Conservation (phyloP, 2,329 filamentous ascomycete species). For the Sporothrix euskadiensis region DNA sequence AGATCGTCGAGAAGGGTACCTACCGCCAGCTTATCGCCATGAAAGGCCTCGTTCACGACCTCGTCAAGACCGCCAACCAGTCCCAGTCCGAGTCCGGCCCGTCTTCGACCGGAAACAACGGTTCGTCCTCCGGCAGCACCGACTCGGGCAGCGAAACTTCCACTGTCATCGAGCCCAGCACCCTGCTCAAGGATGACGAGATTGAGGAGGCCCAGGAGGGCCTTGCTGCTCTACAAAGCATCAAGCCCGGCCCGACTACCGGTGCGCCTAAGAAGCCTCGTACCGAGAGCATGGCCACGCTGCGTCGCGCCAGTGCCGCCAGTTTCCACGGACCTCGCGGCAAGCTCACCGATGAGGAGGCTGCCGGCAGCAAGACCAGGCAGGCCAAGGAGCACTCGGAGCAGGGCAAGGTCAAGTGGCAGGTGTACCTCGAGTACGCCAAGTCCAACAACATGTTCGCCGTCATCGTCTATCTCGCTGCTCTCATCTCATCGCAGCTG, state of each 20-base stretch:
- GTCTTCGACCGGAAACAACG: conserved; percentile 37
- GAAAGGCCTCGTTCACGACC: conserved; percentile 83
- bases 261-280: conserved; percentile 51
- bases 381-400: conserved; percentile 86
- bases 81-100: conserved; percentile 55
- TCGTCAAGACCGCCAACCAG: conserved; percentile 74
- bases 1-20: conserved; percentile 82
- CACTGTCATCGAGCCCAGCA: conserved; percentile 56
- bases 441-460: conserved; percentile 89
- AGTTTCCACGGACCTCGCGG: conserved; percentile 85
- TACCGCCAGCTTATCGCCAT: conserved; percentile 89
- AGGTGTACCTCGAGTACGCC: conserved; percentile 91
- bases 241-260: conserved; percentile 54
- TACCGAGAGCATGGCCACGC: conserved; percentile 71
- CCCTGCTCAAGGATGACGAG: conserved; percentile 63
- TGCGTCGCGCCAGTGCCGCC: conserved; percentile 86
- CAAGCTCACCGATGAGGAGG: conserved; percentile 82
- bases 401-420: conserved; percentile 98
- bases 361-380: conserved; percentile 71
- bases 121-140: conserved; percentile 33
- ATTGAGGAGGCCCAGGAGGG: conserved; percentile 78
- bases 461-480: conserved; percentile 74
- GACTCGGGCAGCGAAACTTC: conserved; percentile 55
- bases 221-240: conserved; percentile 72
- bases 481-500: conserved; percentile 77